Percentiles rank a stretch among this genome's conserved stretches.
Conservation (phyloP, 768 basidiomycete genomes). For the Phanerochaete sordida region DNA sequence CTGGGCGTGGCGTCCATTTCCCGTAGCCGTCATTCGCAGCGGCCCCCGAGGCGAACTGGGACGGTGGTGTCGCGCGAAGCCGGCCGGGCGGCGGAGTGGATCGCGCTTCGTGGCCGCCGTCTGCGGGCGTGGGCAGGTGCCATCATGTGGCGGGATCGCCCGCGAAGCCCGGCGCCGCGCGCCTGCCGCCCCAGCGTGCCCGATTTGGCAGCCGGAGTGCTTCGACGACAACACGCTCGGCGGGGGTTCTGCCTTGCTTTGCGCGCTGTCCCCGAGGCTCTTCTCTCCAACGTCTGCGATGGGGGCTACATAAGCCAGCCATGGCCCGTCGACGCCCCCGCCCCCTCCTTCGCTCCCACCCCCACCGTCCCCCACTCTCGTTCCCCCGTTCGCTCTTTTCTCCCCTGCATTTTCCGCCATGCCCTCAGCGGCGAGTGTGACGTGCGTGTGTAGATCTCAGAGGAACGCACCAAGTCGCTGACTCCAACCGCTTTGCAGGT, state of each 20-base stretch:
- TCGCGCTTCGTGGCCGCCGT: not conserved
- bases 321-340: not conserved
- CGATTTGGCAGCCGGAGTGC: not conserved
- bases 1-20: too few relatives aligned
- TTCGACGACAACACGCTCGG: not conserved
- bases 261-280: not conserved
- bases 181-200: too few relatives aligned
- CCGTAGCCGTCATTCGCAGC: too few relatives aligned
- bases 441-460: not conserved
- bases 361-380: not conserved
- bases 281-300: not conserved
- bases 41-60: too few relatives aligned
- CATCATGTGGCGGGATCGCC: not conserved
- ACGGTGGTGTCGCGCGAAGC: too few relatives aligned
- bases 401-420: not conserved
- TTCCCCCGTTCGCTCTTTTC: not conserved
- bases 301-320: not conserved
- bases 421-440: constrained; percentile 3
- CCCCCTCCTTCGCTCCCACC: not conserved
- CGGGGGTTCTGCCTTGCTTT: not conserved
- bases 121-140: not conserved
- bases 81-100: not conserved
- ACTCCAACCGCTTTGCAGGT: constrained; percentile 26
- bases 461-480: not conserved
- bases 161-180: too few relatives aligned